Evolutionary conservation across 306 rosid species (phyloP), one percentile per base, ranked within the genome.

Genomic region (Dicorynia guianensis): DNA sequence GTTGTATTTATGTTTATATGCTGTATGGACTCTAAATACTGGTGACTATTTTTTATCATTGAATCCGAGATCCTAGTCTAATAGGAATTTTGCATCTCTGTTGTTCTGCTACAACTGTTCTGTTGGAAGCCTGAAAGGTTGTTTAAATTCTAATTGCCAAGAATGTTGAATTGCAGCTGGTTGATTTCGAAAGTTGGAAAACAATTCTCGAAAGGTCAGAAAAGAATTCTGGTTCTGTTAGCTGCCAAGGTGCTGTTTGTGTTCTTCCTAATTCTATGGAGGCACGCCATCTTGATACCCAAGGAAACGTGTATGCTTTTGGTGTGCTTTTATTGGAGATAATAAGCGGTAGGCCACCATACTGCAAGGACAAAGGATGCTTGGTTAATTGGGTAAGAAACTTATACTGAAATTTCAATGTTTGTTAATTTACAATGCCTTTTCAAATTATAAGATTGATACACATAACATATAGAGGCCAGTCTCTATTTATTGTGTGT

Each of bases 131-230:
- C 36, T n/a, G 33, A 25, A 49, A 25, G 11, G 53, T 43, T 63
- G 50, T 64, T 63, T 18, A 46, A 30, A 46, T 17, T 59, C 69
- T 81, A 44, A 65, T 71, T 46, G 49, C 13, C 15, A 72, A 34
- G 61, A 74, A 50, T 47, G 9, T 62, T 72, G 13, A 62, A 57
- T 66, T 83, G 81, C 85, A 96, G 98, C 80, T 96, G 66, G 99
- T 96, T 81, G 98, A 96, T 81, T 96, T 96, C 65, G 99, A 96
- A 79, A 86, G 97, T 83, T 96, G 98, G 97, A 92, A 96, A 86
- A 82, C 90, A 50, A 90, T 96, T 84, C 89, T 96, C 63, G 89
- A 87, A 58, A 91, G 98, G 84, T 89, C 93, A 35, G 98, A 90
- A 72, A 89, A 80, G 72, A 87, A 85, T 70, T 87, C 96, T 1